These are phyloP conservation scores for Citrus inodora DNA, from an alignment of 345 rosid genomes.

Conservation along the genomic window DNA sequence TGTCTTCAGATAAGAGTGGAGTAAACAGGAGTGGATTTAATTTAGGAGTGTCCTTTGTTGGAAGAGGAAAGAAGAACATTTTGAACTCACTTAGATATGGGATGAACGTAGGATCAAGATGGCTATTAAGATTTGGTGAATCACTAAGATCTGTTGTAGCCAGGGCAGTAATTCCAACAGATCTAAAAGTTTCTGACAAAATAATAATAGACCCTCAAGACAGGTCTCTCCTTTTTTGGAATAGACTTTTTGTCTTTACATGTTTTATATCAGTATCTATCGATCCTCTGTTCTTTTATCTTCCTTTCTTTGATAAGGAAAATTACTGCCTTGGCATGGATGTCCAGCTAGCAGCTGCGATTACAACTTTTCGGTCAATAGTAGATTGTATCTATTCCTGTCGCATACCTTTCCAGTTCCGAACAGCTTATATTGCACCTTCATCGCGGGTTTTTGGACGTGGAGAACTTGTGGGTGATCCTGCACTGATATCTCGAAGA, in stretches of 20 bases:
- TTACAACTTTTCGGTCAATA: constrained; percentile 51
- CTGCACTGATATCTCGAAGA: constrained; percentile 59
- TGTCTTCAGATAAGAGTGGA: constrained; percentile 33
- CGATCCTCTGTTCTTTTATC: constrained; percentile 80
- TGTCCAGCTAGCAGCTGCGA: constrained; percentile 49
- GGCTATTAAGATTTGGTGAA: constrained; percentile 52
- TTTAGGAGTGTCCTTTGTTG: constrained; percentile 28
- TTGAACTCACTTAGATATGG: constrained; percentile 57
- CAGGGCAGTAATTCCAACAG: constrained; percentile 72
- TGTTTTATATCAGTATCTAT: constrained; percentile 74
- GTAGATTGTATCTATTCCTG: constrained; percentile 61
- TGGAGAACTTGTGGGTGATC: constrained; percentile 90
- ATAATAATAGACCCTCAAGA: constrained; percentile 80
- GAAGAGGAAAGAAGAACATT: constrained; percentile 35
- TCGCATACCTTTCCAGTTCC: constrained; percentile 75
- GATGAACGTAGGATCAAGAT: constrained; percentile 57
- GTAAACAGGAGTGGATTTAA: constrained; percentile 42
- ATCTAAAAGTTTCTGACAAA: constrained; percentile 65
- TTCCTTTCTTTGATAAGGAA: constrained; percentile 56
- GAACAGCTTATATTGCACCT: constrained; percentile 82
- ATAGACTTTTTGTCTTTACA: constrained; percentile 66
- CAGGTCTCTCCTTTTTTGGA: constrained; percentile 72
- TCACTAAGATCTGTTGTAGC: constrained; percentile 48
- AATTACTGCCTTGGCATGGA: constrained; percentile 62
- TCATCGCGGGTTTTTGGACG: constrained; percentile 93